Percentiles rank a stretch among this genome's conserved stretches.
Evolutionary conservation across 306 rosid species (phyloP).

Genomic region (Inga leiocalycina): DNA sequence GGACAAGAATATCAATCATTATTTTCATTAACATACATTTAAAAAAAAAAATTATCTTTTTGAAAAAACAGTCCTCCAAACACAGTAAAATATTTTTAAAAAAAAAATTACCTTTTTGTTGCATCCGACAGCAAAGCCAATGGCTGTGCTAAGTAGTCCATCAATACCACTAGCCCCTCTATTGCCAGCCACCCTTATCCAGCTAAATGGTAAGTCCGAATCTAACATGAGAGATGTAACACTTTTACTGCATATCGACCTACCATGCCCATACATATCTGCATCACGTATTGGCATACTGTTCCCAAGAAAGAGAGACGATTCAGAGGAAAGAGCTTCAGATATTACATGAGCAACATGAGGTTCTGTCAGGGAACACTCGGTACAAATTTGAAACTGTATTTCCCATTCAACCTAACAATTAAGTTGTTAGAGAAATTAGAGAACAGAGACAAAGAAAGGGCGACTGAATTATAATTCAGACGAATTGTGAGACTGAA

Average conservation of each 20-base stretch:
- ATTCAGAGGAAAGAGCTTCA: constrained; percentile 63
- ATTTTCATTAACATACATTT: neutral
- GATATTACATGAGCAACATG: constrained; percentile 71
- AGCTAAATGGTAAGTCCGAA: constrained; percentile 57
- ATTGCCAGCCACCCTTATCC: constrained; percentile 76
- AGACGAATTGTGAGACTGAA: neutral
- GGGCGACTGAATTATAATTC: neutral
- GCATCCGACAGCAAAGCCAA: constrained; percentile 93
- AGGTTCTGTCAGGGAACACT: constrained; percentile 81
- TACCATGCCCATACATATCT: constrained; percentile 76
- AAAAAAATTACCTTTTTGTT: constrained; percentile 61
- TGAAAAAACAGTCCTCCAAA: constrained; percentile 22
- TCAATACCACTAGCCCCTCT: constrained; percentile 99
- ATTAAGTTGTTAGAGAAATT: constrained; percentile 31
- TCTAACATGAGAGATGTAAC: constrained; percentile 47
- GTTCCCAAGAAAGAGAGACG: constrained; percentile 93
- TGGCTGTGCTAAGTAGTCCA: constrained; percentile 91
- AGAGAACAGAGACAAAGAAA: constrained; percentile 15
- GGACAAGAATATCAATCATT: neutral
- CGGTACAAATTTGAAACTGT: constrained; percentile 71
- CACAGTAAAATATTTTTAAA: neutral
- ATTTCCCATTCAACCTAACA: constrained; percentile 85
- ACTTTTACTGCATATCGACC: constrained; percentile 52
- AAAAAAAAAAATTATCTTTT: too few relatives aligned
- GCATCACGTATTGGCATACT: constrained; percentile 96